phyloP scores from a whole-genome alignment of 768 basidiomycete genomes.

The Boletus vinaceobasis region DNA sequence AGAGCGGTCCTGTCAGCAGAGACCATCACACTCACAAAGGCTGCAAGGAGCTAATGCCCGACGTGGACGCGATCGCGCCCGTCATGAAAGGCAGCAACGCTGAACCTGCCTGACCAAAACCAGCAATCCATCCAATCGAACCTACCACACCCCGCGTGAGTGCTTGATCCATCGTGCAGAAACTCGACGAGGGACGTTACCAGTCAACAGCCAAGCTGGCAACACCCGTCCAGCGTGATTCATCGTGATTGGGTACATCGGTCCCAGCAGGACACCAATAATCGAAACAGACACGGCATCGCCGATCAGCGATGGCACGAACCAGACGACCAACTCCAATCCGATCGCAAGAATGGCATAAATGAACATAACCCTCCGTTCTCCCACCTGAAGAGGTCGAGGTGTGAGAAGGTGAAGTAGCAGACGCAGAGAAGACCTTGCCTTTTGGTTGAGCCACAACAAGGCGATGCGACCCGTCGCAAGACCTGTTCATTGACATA shows the following conservation, averaged over 20 bases:
- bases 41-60: constrained; percentile 47
- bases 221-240: constrained; percentile 44
- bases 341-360: constrained; percentile 53
- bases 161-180: neutral
- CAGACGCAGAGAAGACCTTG: constrained; percentile 8
- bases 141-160: constrained; percentile 9
- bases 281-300: constrained; percentile 55
- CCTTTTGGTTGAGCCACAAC: constrained; percentile 55
- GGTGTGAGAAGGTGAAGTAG: neutral
- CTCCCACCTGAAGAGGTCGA: constrained; percentile 42
- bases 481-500: constrained; percentile 41
- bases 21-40: constrained; percentile 22
- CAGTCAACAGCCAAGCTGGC: constrained; percentile 65
- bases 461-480: constrained; percentile 53
- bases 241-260: constrained; percentile 58
- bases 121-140: neutral
- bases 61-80: constrained; percentile 60
- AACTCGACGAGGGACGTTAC: constrained; percentile 11
- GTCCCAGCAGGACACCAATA: constrained; percentile 52
- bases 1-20: neutral
- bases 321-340: constrained; percentile 57
- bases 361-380: constrained; percentile 49
- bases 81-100: constrained; percentile 73
- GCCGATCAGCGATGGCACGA: constrained; percentile 49
- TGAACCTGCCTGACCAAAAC: constrained; percentile 61